Conservation (phyloP, 1,284 basidiomycete genomes). For the Heterobasidion parviporum region DNA sequence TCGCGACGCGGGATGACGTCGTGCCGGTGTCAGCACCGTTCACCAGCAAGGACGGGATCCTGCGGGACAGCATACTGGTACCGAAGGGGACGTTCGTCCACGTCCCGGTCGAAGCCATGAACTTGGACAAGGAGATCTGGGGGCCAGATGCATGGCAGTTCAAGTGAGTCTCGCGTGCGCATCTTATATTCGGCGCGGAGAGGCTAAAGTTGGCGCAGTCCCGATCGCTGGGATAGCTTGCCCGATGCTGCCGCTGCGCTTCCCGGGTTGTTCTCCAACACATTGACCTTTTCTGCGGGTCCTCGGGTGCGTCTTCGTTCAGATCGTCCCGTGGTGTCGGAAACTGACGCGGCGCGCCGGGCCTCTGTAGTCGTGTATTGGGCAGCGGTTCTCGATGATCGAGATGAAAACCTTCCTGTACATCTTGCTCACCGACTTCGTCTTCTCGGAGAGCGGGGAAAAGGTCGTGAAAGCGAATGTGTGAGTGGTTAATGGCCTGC, state of each 20-base stretch:
- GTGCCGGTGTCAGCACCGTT: constrained; percentile 65
- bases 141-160: constrained; percentile 71
- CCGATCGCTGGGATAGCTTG: constrained; percentile 70
- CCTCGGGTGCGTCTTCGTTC: constrained; percentile 48
- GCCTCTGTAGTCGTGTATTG: constrained; percentile 60
- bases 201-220: constrained; percentile 31
- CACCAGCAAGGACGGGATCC: constrained; percentile 20
- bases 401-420: constrained; percentile 74
- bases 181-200: not conserved
- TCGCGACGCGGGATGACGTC: constrained; percentile 65
- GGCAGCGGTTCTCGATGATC: constrained; percentile 69
- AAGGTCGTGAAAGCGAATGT: constrained; percentile 62
- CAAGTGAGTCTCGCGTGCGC: constrained; percentile 36
- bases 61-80: constrained; percentile 31
- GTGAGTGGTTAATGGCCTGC: constrained; percentile 32
- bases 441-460: constrained; percentile 45
- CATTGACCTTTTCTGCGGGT: constrained; percentile 70
- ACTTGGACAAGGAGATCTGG: constrained; percentile 68
- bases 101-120: constrained; percentile 70
- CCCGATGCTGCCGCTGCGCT: constrained; percentile 51
- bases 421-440: constrained; percentile 58
- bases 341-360: not conserved
- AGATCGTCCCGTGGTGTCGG: not conserved
- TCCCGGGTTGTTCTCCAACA: constrained; percentile 65
- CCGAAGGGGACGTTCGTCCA: constrained; percentile 67